Conservation (phyloP, 306 rosid species). For the Begonia loranthoides region DNA sequence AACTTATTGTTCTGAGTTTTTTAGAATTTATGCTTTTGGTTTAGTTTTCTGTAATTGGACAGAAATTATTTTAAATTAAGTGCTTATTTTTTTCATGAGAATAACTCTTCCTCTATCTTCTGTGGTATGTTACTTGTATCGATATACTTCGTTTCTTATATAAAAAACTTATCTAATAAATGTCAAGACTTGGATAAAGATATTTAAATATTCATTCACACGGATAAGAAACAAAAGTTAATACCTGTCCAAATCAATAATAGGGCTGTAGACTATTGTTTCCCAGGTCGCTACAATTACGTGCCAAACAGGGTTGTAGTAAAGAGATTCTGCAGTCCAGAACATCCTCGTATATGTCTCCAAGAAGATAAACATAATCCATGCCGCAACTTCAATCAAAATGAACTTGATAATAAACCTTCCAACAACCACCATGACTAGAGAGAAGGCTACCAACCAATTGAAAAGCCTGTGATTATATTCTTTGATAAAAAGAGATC, state of each 20-base stretch:
- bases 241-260: slow-evolving; percentile 94
- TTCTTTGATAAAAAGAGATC: slow-evolving; percentile 67
- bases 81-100: neutral
- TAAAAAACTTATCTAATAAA: neutral
- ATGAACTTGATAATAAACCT: slow-evolving; percentile 71
- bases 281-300: slow-evolving; percentile 80
- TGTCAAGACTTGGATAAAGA: neutral
- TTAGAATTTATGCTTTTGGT: neutral
- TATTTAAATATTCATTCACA: neutral
- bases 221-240: slow-evolving; percentile 2
- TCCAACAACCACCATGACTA: slow-evolving; percentile 80
- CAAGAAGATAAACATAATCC: slow-evolving; percentile 84
- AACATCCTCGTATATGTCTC: slow-evolving; percentile 96
- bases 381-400: slow-evolving; percentile 77
- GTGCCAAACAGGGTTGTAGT: slow-evolving; percentile 88
- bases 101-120: too few relatives aligned
- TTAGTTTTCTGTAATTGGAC: too few relatives aligned
- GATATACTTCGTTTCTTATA: too few relatives aligned
- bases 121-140: too few relatives aligned
- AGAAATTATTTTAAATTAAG: neutral
- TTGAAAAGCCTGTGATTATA: slow-evolving; percentile 86
- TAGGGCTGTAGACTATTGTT: slow-evolving; percentile 79
- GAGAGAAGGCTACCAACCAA: slow-evolving; percentile 95
- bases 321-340: slow-evolving; percentile 89
- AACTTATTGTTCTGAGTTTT: neutral